Evolutionary conservation across 768 basidiomycete genomes (phyloP), one percentile per base, ranked within the genome.

Genomic region (Pholiota microspora): DNA sequence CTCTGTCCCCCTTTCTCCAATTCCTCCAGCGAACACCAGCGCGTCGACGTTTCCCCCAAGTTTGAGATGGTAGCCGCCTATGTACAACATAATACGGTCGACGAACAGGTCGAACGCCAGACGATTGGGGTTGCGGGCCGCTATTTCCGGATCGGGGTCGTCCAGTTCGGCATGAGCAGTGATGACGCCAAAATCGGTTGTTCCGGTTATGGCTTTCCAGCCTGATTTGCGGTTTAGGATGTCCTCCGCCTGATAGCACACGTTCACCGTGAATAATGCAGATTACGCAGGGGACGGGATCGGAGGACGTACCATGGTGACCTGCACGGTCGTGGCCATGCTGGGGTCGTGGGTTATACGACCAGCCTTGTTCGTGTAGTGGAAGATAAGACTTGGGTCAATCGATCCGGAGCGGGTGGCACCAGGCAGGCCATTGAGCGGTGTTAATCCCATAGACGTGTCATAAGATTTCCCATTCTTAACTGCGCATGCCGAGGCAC

Each of bases 361-460:
- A 8, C 76, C 77, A 0, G 76, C 76, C 49, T 75, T 73, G 56
- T 79, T 79, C 42, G 82, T 83, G 66, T 88, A 86, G 65, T 96
- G 94, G 72, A 96, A 95, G 58, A 96, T 86, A 48, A 94, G 79
- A 36, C 85, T 85, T 12, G 93, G 91, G 68, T 97, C 94, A 63
- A 95, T 75, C 1, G 80, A 77, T 7, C 94, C 94, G 12, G 85
- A 81, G 46, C 94, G 85, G 1, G 94, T 95, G 1, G 91, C 92
- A 13, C 94, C 94, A 3, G 94, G 92, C 0, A 96, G 74, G 2
- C 93, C 93, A 51, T 84, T 84, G n/a, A 94, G 70, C 3, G 93
- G 94, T 1, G 94, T 94, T 32, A 97, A 79, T 2, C 93, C 94
- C 94, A 97, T 97, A 32, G 83, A 86, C 1, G 92, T 95, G 69